Evolutionary conservation across 2,329 filamentous ascomycete species (phyloP), one percentile per base, ranked within the genome.

Genomic region (Dactylella cylindrospora): DNA sequence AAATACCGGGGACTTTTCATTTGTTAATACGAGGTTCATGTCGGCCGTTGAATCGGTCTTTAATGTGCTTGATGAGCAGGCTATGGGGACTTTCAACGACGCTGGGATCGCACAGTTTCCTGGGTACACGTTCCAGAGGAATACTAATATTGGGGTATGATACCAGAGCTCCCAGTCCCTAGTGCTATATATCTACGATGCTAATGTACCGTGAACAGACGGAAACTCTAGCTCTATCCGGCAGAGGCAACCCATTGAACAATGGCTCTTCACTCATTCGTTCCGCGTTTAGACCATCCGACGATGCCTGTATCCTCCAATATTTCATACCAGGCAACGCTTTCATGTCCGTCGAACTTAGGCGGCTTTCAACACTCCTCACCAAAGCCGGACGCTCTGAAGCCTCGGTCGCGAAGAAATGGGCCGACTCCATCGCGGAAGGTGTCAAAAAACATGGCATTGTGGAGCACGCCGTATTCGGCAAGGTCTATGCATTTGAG

Each of bases 241-340:
- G 93, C 1, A 78, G 90, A 19, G 93, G 93, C n/a, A 98, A 98
- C 71, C 93, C 93, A 0, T 76, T 98, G 12, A 90, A 88, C 67
- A 79, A 77, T 67, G 88, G 84, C 13, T 96, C 93, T 0, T 90
- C 89, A 0, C 80, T 98, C 1, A 80, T 97, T 40, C 83, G 93
- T 57, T 95, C 88, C 32, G 91, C 93, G 0, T 98, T 98, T 75
- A 82, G 93, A 1, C 93, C 93, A 3, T 95, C 88, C 66, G 93
- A 98, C 69, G 93, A 98, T 72, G 89, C 93, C 2, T 94, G 90
- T 0, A 96, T 93, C 29, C 78, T 98, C 2, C 90, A 90, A 36
- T 98, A 89, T 76, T 88, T 95, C 71, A 95, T 98, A 67, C 93
- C 93, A 0, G 85, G 88, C 29, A 98, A 98, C 71, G 93, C 93